Percentiles rank a stretch among this genome's conserved stretches.
phyloP scores from a whole-genome alignment of 228 moss, liverwort and hornwort species.

The Sphagnum fallax region DNA sequence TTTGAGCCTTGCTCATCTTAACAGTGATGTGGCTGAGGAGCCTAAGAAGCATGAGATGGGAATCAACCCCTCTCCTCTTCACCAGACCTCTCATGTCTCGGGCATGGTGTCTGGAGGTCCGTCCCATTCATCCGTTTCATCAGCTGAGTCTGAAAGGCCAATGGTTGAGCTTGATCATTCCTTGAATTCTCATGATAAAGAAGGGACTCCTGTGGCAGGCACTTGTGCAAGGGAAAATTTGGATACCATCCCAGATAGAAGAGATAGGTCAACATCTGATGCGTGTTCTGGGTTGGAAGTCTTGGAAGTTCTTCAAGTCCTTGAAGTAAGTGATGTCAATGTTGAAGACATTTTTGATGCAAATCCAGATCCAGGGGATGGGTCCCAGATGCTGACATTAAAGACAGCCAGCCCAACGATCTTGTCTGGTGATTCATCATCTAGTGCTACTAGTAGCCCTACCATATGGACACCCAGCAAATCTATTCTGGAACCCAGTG shows the following conservation, averaged over 20 bases:
- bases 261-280: no score
- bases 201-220: no score
- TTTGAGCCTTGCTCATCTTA: neutral
- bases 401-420: constrained; percentile 14
- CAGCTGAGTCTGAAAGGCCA: constrained; percentile 6
- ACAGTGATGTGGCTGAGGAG: constrained; percentile 13
- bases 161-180: neutral
- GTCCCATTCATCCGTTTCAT: constrained; percentile 11
- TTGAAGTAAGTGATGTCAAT: no score
- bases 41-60: neutral
- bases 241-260: no score
- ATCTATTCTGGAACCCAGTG: constrained; percentile 22
- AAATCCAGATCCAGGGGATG: constrained; percentile 13
- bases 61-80: constrained; percentile 8
- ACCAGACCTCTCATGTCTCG: constrained; percentile 8
- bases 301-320: no score
- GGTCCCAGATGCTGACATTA: neutral
- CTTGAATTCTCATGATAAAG: no score
- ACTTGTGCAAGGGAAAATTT: no score
- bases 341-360: no score
- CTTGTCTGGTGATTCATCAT: constrained; percentile 20
- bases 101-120: constrained; percentile 7
- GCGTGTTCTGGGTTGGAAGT: no score
- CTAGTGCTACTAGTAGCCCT: constrained; percentile 17
- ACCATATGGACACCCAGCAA: constrained; percentile 8